Evolutionary conservation across 2,329 filamentous ascomycete genomes (phyloP).

Genomic region (Zymoseptoria passerinii): DNA sequence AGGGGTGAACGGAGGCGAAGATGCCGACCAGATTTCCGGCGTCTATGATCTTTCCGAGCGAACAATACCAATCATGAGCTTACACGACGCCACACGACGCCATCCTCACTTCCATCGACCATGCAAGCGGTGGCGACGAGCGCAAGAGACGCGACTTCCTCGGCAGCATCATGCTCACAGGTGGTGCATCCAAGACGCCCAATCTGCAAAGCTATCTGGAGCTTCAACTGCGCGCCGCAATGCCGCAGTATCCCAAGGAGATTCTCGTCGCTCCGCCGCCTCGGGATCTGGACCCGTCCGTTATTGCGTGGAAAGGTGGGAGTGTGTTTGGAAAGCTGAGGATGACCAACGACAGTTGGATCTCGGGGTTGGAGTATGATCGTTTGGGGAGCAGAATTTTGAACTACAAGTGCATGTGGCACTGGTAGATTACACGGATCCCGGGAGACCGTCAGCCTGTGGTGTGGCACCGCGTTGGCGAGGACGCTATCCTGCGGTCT

Average conservation of each 20-base stretch:
- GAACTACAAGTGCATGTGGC: slow-evolving; percentile 70
- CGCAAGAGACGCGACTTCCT: slow-evolving; percentile 88
- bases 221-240: slow-evolving; percentile 62
- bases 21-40: slow-evolving; percentile 36
- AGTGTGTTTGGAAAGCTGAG: slow-evolving; percentile 89
- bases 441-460: too few relatives aligned
- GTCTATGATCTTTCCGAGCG: slow-evolving; percentile 64
- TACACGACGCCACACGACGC: slow-evolving; percentile 82
- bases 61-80: slow-evolving; percentile 70
- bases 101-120: slow-evolving; percentile 79
- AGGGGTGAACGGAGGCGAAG: slow-evolving; percentile 26
- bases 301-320: slow-evolving; percentile 96
- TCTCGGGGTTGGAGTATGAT: slow-evolving; percentile 80
- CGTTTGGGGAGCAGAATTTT: slow-evolving; percentile 71
- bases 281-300: slow-evolving; percentile 89
- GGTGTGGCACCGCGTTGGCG: too few relatives aligned
- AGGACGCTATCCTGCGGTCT: too few relatives aligned
- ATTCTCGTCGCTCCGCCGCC: slow-evolving; percentile 64
- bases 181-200: slow-evolving; percentile 72
- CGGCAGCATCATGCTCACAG: slow-evolving; percentile 82
- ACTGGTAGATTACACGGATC: slow-evolving; percentile 46
- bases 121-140: slow-evolving; percentile 68
- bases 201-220: slow-evolving; percentile 77
- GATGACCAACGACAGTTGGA: slow-evolving; percentile 88
- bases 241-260: slow-evolving; percentile 55